These are phyloP conservation scores for Drechslerella coelobrocha DNA, from an alignment of 2,329 filamentous ascomycete genomes.

Conservation along the genomic window DNA sequence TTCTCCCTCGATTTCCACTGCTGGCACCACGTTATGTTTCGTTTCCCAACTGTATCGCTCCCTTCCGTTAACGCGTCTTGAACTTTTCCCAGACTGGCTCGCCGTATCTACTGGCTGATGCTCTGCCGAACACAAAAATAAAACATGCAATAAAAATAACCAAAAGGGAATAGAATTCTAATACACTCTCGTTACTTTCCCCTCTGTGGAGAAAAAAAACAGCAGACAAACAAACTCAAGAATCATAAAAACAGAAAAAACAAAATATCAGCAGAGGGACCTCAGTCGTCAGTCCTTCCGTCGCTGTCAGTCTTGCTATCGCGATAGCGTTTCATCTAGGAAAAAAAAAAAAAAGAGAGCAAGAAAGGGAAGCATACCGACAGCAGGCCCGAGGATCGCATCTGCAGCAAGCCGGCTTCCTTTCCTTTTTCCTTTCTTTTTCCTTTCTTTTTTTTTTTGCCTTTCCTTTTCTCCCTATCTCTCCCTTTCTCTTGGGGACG, in stretches of 20 bases:
- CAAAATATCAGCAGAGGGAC: too few species aligned
- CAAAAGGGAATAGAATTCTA: background rate
- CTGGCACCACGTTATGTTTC: conserved; percentile 44
- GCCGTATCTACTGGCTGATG: conserved; percentile 26
- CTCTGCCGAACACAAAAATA: conserved; percentile 13
- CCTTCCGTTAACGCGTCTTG: conserved; percentile 41
- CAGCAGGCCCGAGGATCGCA: too few species aligned
- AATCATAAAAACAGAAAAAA: too few species aligned
- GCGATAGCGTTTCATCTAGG: conserved; percentile 45
- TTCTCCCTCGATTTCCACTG: conserved; percentile 35
- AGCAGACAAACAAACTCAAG: too few species aligned
- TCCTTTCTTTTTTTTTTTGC: too few species aligned
- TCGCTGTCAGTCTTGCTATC: too few species aligned
- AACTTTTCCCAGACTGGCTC: conserved; percentile 46
- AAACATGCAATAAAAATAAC: conserved; percentile 9
- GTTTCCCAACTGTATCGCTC: conserved; percentile 48
- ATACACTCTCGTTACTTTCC: conserved; percentile 31
- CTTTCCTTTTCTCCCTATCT: too few species aligned
- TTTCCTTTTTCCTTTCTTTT: too few species aligned
- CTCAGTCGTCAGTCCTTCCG: too few species aligned
- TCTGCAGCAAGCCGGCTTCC: too few species aligned
- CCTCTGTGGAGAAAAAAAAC: conserved; percentile 10
- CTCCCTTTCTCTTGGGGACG: background rate
- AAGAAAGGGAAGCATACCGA: too few species aligned
- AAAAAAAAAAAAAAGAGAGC: background rate